Evolutionary conservation across 148 eudicot species (phyloP), one percentile per base, ranked within the genome.

Genomic region (Heliosperma pusillum): DNA sequence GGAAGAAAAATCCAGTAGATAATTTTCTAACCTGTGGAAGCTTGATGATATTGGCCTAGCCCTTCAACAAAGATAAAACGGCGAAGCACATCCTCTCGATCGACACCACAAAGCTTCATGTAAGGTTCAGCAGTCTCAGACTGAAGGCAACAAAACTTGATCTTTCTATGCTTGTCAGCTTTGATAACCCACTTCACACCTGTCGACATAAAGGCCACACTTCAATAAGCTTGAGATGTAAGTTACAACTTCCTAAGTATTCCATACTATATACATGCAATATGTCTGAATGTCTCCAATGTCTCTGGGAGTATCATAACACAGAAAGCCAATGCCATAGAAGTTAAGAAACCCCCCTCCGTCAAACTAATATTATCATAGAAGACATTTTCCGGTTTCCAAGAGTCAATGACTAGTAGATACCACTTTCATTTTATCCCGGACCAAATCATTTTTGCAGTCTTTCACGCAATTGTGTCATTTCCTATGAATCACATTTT

Each of bases 131-230:
- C 99, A 72, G 91, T 90, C 75, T 88, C 77, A 29, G 99, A 96
- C 71, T 96, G 99, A 69, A 96, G 88, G 80, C 99, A 96, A 73
- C 99, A 92, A 79, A 92, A 96, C 87, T 90, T 92, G 74, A 96
- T 86, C 82, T 89, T 92, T 79, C 72, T 80, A 73, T 89, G 76
- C 83, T 85, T 88, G 80, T 90, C 99, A 55, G 87, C 91, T 66
- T 74, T 77, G 47, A 92, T 96, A 70, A 90, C 85, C 96, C 85
- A 84, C 80, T 92, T 96, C 79, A 96, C 97, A 56, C 99, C 99
- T 96, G 72, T 76, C 82, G 77, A 67, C 78, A 71, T 5, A 70
- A 63, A 53, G 26, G 26, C 17, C 55, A 70, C 3, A 29, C 10
- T 76, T 42, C 56, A 19, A 65, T 16, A 59, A 12, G 17, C 25